Evolutionary conservation across 139 green algal genomes (phyloP).

Genomic region (Diplosphaera chodatii): DNA sequence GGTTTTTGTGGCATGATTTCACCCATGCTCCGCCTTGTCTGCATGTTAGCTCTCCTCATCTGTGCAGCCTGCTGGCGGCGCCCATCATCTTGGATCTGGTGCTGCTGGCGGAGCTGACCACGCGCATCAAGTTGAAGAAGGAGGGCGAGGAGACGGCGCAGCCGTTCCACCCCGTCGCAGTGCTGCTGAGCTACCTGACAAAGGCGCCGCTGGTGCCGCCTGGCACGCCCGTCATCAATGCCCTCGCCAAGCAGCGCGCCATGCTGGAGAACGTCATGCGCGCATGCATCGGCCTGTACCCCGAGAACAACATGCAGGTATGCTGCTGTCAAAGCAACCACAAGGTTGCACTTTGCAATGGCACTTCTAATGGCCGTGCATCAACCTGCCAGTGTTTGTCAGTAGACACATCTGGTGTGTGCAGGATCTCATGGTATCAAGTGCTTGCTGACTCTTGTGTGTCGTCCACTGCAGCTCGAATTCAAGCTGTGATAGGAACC

Average conservation of each 20-base stretch:
- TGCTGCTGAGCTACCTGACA: conserved; percentile 91
- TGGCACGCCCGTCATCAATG: conserved; percentile 94
- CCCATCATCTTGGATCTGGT: conserved; percentile 98
- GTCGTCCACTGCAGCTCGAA: conserved; percentile 60
- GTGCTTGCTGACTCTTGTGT: no score
- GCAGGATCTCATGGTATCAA: no score
- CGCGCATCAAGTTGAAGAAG: conserved; percentile 73
- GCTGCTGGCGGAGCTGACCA: conserved; percentile 91
- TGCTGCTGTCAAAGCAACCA: no score
- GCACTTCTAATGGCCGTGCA: no score
- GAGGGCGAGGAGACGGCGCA: conserved; percentile 70
- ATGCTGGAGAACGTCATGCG: conserved; percentile 98
- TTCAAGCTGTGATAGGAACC: not conserved
- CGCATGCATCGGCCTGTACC: conserved; percentile 88
- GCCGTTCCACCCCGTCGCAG: conserved; percentile 87
- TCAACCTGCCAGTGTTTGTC: no score
- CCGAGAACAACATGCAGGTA: conserved; percentile 92
- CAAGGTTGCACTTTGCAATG: no score
- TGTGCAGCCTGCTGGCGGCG: conserved; percentile 80
- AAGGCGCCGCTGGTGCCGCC: conserved; percentile 86
- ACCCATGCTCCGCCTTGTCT: no score
- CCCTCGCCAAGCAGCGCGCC: conserved; percentile 91
- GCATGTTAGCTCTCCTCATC: no score
- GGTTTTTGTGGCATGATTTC: no score
- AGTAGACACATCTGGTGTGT: no score